These are phyloP conservation scores for Medicago arabica DNA, from an alignment of 306 rosid genomes.

Conservation along the genomic window DNA sequence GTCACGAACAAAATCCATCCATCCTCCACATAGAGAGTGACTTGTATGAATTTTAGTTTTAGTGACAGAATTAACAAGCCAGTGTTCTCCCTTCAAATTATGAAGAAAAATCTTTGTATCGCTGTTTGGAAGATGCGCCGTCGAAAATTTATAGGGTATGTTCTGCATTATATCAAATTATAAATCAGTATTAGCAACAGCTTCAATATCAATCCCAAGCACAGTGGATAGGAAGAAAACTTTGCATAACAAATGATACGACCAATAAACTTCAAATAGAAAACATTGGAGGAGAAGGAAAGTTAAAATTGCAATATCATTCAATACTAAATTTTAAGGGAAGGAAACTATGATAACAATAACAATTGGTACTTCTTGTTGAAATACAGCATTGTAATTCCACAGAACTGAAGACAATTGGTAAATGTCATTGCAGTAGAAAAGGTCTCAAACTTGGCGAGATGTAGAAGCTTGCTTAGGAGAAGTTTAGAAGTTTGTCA, in stretches of 20 bases:
- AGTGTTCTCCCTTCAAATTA: conserved; percentile 81
- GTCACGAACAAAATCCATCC: conserved; percentile 93
- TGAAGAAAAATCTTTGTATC: conserved; percentile 80
- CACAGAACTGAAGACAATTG: conserved; percentile 3
- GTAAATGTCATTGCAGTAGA: no score
- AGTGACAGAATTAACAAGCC: conserved; percentile 95
- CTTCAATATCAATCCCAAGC: conserved; percentile 21
- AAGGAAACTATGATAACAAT: conserved; percentile 22
- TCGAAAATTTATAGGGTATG: conserved; percentile 82
- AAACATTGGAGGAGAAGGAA: neutral
- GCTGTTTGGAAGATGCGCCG: conserved; percentile 88
- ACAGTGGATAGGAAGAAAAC: conserved; percentile 19
- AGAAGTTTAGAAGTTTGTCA: no score
- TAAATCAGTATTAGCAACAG: conserved; percentile 33
- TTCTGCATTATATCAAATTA: conserved; percentile 62
- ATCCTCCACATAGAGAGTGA: conserved; percentile 97
- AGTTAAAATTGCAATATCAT: conserved; percentile 4
- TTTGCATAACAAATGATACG: neutral
- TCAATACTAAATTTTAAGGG: neutral
- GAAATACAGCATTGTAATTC: conserved; percentile 18
- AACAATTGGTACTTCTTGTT: neutral
- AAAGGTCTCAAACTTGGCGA: no score
- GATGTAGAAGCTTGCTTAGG: no score
- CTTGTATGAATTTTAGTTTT: conserved; percentile 86
- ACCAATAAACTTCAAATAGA: conserved; percentile 4